Evolutionary conservation across 2,329 filamentous ascomycete genomes (phyloP), one percentile per base, ranked within the genome.

Genomic region (Chaetomium olivaceum): DNA sequence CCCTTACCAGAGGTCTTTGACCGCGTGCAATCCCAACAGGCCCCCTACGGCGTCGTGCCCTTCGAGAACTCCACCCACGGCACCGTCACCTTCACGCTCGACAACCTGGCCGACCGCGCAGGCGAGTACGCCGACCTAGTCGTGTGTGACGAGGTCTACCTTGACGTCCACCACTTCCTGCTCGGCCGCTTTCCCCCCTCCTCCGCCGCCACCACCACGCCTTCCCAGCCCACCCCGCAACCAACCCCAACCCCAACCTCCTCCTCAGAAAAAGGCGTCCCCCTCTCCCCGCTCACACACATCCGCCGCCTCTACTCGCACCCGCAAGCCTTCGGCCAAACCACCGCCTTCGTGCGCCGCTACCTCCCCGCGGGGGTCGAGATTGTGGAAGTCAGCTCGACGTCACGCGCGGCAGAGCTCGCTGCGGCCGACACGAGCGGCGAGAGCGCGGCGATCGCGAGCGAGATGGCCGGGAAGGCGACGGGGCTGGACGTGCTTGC

Each of bases 21-120:
- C 59, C 84, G 88, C 19, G 90, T 97, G 6, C 92, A 96, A 74
- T 81, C 83, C 46, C 84, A 86, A 65, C 75, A 80, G 54, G 87
- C 86, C 0, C 78, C 84, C 61, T 89, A 89, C 64, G 95, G 93
- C 71, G 91, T 98, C 36, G 91, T 97, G 1, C 95, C 95, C 7
- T 93, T 97, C 78, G 94, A 98, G 76, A 99, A 99, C 81, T 96
- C 91, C 50, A 94, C 92, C 75, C 97, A 98, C 77, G 95, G 95
- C 73, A 89, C 90, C 62, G 95, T 99, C 58, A 88, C 95, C 63
- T 91, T 92, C 77, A 97, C 93, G 0, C 85, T 98, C 27, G 93
- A 97, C 78, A 87, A 94, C 70, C 87, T 99, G 67, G 92, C 92
- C 70, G 92, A 97, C 78, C 83, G 90, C 29, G 80, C 86, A 48